Evolutionary conservation across 805 yeast species (phyloP), one percentile per base, ranked within the genome.

Genomic region (Candida pseudoglaebosa): DNA sequence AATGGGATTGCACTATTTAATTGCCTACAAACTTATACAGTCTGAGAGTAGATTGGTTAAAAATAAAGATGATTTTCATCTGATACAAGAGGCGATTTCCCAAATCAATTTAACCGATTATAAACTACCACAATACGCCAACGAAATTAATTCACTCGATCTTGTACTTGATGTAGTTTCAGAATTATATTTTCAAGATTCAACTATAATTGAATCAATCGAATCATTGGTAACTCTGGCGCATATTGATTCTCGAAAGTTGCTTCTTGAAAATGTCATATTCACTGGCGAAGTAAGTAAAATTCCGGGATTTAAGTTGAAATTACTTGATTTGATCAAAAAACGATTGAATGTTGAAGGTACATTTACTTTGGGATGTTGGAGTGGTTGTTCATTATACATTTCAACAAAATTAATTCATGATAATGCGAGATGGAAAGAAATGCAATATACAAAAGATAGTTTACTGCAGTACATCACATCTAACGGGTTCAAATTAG

Each of bases 361-460:
- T 28, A 38, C 21, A n/a, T 26, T 36, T n/a, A 30, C 56, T 3
- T 43, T 61, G 10, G 67, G 67, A 1, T 41, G 59, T 2, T 63
- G 67, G 67, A 42, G 50, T 6, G 65, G 65, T 3, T 50, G 56
- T 19, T 62, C 67, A 2, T 40, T 61, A 20, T 63, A 62, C 38
- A 49, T 48, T 21, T 48, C 62, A 2, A 47, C 54, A 2, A 43
- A 49, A 1, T 37, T 54, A 18, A 36, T 37, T 4, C 46, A 54
- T 17, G 39, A 43, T n/a, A 42, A 50, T 17, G 36, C 32, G 12
- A 38, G 39, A 5, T 44, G 59, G 43, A 54, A 51, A 30, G 38
- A 45, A 4, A 41, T 42, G 16, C 63, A 57, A 36, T 45, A 55
- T 3, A 49, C 59, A 1, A 50, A 31, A 22, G 40, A 36, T 4